A percentile compares a stretch with the other conserved stretches of the same genome.
These are phyloP conservation scores for Wickerhamiella parazyma DNA, from an alignment of 805 yeast genomes.

Conservation along the genomic window DNA sequence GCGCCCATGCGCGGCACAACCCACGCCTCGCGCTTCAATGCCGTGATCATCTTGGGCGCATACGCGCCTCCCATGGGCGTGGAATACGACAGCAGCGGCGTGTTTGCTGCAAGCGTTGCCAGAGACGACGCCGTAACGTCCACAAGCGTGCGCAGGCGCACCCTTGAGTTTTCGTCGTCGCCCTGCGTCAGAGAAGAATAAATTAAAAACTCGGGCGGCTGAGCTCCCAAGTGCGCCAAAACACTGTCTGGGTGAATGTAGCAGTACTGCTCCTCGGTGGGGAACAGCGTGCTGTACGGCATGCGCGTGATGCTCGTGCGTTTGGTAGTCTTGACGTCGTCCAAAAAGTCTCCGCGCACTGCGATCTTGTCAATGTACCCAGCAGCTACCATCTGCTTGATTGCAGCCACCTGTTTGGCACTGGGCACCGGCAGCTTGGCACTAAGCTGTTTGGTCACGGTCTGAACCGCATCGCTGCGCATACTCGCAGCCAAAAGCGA, in stretches of 20 bases:
- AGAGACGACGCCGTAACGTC: slow-evolving; percentile 64
- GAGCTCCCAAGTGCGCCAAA: slow-evolving; percentile 41
- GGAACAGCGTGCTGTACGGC: slow-evolving; percentile 43
- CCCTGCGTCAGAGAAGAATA: slow-evolving; percentile 52
- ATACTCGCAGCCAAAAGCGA: slow-evolving; percentile 54
- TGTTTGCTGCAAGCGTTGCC: slow-evolving; percentile 59
- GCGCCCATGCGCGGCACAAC: slow-evolving; percentile 89
- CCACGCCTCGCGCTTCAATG: slow-evolving; percentile 69
- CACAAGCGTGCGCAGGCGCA: slow-evolving; percentile 62
- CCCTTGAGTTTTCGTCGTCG: slow-evolving; percentile 31
- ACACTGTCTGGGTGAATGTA: slow-evolving; percentile 74
- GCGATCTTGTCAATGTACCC: slow-evolving; percentile 90
- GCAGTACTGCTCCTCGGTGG: slow-evolving; percentile 33
- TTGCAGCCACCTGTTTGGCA: slow-evolving; percentile 52
- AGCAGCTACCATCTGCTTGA: slow-evolving; percentile 84
- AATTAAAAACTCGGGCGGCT: slow-evolving; percentile 68
- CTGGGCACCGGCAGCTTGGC: slow-evolving; percentile 47
- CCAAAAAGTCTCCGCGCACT: slow-evolving; percentile 62
- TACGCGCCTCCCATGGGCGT: slow-evolving; percentile 87
- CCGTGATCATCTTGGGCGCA: slow-evolving; percentile 55
- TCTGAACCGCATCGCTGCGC: slow-evolving; percentile 23
- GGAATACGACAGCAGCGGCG: slow-evolving; percentile 67
- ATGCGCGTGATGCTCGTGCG: slow-evolving; percentile 37
- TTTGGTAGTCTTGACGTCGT: slow-evolving; percentile 47
- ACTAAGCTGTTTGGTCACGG: slow-evolving; percentile 41